These are phyloP conservation scores for Coemansia sp. DNA, from an alignment of 192 early-diverging fungal genomes.

Conservation along the genomic window DNA sequence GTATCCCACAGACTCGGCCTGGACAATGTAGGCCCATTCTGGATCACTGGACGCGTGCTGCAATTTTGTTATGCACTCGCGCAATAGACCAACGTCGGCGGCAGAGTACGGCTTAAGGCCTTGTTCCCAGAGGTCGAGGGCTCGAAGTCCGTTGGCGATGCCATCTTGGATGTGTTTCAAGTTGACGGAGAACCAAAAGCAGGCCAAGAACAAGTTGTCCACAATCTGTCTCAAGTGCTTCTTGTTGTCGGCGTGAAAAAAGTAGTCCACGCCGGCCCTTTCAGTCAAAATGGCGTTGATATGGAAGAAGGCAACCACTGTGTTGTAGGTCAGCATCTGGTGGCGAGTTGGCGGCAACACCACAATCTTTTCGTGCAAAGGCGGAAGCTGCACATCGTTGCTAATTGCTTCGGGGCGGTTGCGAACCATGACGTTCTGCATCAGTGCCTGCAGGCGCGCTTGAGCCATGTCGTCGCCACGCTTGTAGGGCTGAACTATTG, in stretches of 20 bases:
- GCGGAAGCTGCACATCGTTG: conserved; percentile 61
- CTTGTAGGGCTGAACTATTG: conserved; percentile 56
- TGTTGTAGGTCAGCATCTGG: conserved; percentile 44
- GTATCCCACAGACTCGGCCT: conserved; percentile 29
- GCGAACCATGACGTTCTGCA: conserved; percentile 72
- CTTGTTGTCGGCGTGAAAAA: conserved; percentile 63
- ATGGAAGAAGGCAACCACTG: conserved; percentile 58
- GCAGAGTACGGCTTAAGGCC: conserved; percentile 33
- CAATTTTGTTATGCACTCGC: conserved; percentile 15
- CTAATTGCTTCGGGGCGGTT: conserved; percentile 56
- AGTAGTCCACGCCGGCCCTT: conserved; percentile 65
- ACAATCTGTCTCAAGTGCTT: conserved; percentile 57
- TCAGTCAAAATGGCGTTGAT: conserved; percentile 65
- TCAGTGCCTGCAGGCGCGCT: conserved; percentile 50
- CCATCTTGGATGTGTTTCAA: conserved; percentile 32
- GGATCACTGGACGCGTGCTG: conserved; percentile 23
- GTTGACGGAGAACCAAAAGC: conserved; percentile 62
- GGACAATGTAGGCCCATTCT: conserved; percentile 21
- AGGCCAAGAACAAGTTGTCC: conserved; percentile 58
- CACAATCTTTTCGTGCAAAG: conserved; percentile 50
- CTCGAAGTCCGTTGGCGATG: conserved; percentile 25
- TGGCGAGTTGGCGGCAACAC: conserved; percentile 23
- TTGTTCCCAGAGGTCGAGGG: conserved; percentile 34
- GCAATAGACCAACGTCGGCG: conserved; percentile 22
- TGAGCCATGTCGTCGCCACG: conserved; percentile 48